phyloP scores from a whole-genome alignment of 192 early-diverging fungal genomes.

The Helicostylum pulchrum region DNA sequence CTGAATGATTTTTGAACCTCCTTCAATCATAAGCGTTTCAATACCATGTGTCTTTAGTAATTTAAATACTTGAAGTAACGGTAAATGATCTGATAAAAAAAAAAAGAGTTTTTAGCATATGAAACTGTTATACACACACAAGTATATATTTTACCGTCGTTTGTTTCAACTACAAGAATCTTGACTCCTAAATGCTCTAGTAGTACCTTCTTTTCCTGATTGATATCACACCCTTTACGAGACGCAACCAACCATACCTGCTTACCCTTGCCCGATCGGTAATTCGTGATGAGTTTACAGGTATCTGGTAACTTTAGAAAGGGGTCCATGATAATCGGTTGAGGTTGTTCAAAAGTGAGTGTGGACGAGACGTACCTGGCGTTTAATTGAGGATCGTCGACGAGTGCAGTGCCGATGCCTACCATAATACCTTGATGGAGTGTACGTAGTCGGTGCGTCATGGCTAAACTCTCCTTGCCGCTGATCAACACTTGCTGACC shows the following conservation, averaged over 20 bases:
- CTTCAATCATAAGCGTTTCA: conserved; percentile 81
- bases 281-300: conserved; percentile 51
- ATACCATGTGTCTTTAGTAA: conserved; percentile 40
- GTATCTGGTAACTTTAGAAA: conserved; percentile 56
- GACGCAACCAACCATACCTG: conserved; percentile 59
- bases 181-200: conserved; percentile 61
- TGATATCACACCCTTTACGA: neutral
- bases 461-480: conserved; percentile 64
- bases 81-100: neutral
- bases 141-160: neutral
- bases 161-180: conserved; percentile 38
- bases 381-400: conserved; percentile 78
- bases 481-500: conserved; percentile 67
- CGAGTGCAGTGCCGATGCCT: conserved; percentile 77
- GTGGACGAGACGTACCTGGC: conserved; percentile 15
- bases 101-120: neutral
- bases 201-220: conserved; percentile 17
- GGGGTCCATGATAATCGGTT: conserved; percentile 79
- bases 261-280: conserved; percentile 20
- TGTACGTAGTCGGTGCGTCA: conserved; percentile 78
- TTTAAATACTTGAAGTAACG: conserved; percentile 24
- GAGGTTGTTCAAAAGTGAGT: conserved; percentile 48
- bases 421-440: conserved; percentile 83
- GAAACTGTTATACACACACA: too few species aligned
- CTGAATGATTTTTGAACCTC: conserved; percentile 74